Conservation (phyloP, 495 filamentous ascomycete genomes). For the Lasiosphaeriaceae sp. region DNA sequence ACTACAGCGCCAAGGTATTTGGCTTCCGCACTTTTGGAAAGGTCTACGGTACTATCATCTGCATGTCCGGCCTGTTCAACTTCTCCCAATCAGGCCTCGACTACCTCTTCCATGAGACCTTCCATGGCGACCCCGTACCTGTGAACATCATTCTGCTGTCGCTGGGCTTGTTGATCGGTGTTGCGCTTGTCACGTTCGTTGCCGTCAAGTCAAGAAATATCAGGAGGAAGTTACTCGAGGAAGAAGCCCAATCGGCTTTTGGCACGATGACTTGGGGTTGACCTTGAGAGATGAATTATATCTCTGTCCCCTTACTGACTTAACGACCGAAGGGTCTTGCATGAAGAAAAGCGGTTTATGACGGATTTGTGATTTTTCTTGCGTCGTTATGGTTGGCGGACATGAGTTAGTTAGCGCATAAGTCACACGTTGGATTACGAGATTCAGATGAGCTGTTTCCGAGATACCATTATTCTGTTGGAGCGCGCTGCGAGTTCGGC, state of each 20-base stretch:
- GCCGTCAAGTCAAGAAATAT: constrained; percentile 23
- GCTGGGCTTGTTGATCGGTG: constrained; percentile 57
- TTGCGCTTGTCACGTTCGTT: constrained; percentile 59
- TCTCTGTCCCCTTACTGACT: too few relatives aligned
- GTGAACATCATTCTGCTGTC: constrained; percentile 69
- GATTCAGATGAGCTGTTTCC: too few relatives aligned
- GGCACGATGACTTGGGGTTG: constrained; percentile 11
- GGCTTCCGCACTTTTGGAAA: constrained; percentile 93
- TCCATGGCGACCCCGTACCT: constrained; percentile 68
- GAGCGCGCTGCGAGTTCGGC: too few relatives aligned
- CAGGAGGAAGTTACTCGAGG: constrained; percentile 32
- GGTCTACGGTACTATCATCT: constrained; percentile 94
- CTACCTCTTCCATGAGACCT: constrained; percentile 68
- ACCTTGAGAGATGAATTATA: too few relatives aligned
- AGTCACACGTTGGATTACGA: too few relatives aligned
- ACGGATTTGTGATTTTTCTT: too few relatives aligned
- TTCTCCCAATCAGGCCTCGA: constrained; percentile 83
- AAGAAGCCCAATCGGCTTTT: constrained; percentile 36
- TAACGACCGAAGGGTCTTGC: too few relatives aligned
- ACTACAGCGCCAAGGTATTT: constrained; percentile 92
- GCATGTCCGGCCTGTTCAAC: constrained; percentile 79
- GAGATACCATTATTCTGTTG: too few relatives aligned
- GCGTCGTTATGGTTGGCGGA: too few relatives aligned
- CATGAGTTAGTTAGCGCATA: too few relatives aligned
- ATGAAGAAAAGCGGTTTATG: too few relatives aligned